A percentile compares a stretch with the other conserved stretches of the same genome.
These are phyloP conservation scores for Dianthus caryophyllus DNA, from an alignment of 148 eudicot species.

Conservation along the genomic window DNA sequence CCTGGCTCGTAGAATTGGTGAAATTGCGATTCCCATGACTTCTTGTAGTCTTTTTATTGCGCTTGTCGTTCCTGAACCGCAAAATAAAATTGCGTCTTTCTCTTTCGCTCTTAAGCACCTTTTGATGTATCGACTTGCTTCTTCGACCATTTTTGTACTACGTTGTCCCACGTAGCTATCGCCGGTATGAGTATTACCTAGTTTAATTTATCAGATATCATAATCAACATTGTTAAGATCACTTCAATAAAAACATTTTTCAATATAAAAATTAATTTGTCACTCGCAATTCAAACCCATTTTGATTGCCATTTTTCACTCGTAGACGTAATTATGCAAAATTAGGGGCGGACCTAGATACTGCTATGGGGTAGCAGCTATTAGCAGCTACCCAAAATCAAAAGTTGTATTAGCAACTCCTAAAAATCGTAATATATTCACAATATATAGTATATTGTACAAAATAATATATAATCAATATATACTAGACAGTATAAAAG, in stretches of 20 bases:
- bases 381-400: too few relatives aligned
- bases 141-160: slow-evolving; percentile 42
- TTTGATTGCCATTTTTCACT: too few relatives aligned
- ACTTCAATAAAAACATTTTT: not conserved
- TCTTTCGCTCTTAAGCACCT: slow-evolving; percentile 45
- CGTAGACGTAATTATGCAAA: too few relatives aligned
- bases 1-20: slow-evolving; percentile 37
- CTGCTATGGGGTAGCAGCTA: too few relatives aligned
- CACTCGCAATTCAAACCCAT: too few relatives aligned
- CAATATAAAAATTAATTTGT: too few relatives aligned
- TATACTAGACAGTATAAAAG: too few relatives aligned
- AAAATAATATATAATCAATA: too few relatives aligned
- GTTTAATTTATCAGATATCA: not conserved
- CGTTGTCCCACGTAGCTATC: slow-evolving; percentile 58
- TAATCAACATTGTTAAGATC: not conserved
- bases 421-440: too few relatives aligned
- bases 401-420: too few relatives aligned
- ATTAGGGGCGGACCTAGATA: too few relatives aligned
- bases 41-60: slow-evolving; percentile 67
- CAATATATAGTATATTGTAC: too few relatives aligned
- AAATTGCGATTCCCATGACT: slow-evolving; percentile 48
- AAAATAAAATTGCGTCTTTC: slow-evolving; percentile 47
- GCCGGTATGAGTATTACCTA: slow-evolving; percentile 61
- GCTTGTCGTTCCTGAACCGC: slow-evolving; percentile 66
- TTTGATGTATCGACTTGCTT: slow-evolving; percentile 49